Conservation (phyloP, 2,329 filamentous ascomycete genomes). For the Neofusicoccum ribis region DNA sequence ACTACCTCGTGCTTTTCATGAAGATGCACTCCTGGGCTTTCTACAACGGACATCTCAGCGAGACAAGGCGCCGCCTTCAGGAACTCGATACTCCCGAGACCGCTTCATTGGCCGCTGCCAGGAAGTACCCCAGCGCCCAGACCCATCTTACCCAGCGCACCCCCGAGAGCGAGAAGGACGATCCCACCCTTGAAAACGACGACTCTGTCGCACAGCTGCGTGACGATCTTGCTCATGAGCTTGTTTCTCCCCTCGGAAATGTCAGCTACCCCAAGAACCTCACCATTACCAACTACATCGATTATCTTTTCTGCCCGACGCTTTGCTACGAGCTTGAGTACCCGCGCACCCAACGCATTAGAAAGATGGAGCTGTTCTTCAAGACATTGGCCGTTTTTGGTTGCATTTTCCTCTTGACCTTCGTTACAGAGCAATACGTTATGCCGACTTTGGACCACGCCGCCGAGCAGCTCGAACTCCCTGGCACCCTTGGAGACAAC, state of each 20-base stretch:
- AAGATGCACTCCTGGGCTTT: conserved; percentile 99
- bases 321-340: conserved; percentile 98
- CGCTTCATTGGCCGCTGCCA: conserved; percentile 67
- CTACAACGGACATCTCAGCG: conserved; percentile 93
- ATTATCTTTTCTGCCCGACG: conserved; percentile 89
- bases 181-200: conserved; percentile 35
- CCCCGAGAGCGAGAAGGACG: conserved; percentile 46
- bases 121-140: conserved; percentile 64
- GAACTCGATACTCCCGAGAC: conserved; percentile 77
- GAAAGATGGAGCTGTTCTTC: conserved; percentile 78
- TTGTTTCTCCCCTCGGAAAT: conserved; percentile 86
- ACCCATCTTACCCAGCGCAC: conserved; percentile 57
- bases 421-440: conserved; percentile 93
- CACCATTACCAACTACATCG: conserved; percentile 75
- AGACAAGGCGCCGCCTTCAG: conserved; percentile 77
- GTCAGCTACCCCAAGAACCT: conserved; percentile 90
- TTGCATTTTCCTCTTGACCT: conserved; percentile 90
- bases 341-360: conserved; percentile 72
- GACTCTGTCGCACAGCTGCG: conserved; percentile 65
- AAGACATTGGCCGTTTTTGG: conserved; percentile 91
- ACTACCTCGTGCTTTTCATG: conserved; percentile 91
- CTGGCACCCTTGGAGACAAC: conserved; percentile 60
- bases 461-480: conserved; percentile 51
- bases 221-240: conserved; percentile 83
- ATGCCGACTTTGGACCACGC: conserved; percentile 82